Evolutionary conservation across 2,329 filamentous ascomycete genomes (phyloP), one percentile per base, ranked within the genome.

Genomic region (Colletotrichum filicis): DNA sequence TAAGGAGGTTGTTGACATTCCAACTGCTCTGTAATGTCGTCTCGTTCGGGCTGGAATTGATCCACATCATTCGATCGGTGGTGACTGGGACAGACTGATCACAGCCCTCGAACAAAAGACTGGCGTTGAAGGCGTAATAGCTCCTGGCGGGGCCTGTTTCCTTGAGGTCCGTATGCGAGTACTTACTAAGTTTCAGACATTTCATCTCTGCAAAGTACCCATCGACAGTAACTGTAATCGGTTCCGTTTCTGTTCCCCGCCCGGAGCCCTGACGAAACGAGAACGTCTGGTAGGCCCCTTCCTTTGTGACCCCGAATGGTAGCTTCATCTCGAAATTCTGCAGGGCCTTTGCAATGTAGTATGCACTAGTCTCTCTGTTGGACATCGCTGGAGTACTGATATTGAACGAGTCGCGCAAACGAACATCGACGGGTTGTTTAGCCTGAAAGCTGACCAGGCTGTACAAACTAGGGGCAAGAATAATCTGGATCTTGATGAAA

Each of bases 391-490:
- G 19, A 3, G 53, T 46, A 56, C 28, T 61, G 26, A 22, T 37
- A 16, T 62, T 63, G 53, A 71, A 71, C 6, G 64, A 62, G 52
- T 63, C 24, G 9, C 30, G 14, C 12, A 58, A 19, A 8, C 35
- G 35, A 22, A 71, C 60, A 0, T 1, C 28, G 19, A 63, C 30
- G 3, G 58, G 37, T 24, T 58, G 49, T 12, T 5, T 5, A 14
- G 26, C 26, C 16, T 26, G 32, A 12, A 71, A 14, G 35, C 57
- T 35, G 28, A 65, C 19, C 6, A 58, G 32, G 22, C 59, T 55
- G 30, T 62, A 68, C 16, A 71, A n/a, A 53, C 57, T 58, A 16
- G 69, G 64, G 4, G 69, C 69, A 22, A 71, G 69, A 19, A 71
- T 42, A 30, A 71, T 68, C 65, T 71, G 63, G 24, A 42, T 52